A percentile compares a stretch with the other conserved stretches of the same genome.
phyloP scores from a whole-genome alignment of 2,329 filamentous ascomycete genomes.

The Fusarium sp. region DNA sequence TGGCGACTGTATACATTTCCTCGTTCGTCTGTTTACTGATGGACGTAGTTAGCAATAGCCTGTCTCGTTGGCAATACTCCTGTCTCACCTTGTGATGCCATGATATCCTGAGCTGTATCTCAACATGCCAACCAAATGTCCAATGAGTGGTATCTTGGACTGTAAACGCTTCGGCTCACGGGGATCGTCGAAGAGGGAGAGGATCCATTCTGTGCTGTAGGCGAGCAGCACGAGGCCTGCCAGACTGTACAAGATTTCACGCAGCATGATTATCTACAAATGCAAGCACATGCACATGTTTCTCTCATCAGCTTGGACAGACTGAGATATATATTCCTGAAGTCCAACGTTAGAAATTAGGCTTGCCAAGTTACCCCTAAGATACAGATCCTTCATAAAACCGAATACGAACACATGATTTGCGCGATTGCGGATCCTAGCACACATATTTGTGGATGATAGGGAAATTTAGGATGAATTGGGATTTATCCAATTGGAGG shows the following conservation, averaged over 20 bases:
- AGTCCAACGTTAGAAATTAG: too few species aligned
- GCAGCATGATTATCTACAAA: slow-evolving; percentile 25
- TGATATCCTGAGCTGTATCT: slow-evolving; percentile 31
- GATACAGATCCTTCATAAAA: too few species aligned
- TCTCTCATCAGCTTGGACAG: too few species aligned
- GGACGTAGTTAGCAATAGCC: neutral
- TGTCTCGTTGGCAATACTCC: rapidly evolving
- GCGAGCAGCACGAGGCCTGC: slow-evolving; percentile 25
- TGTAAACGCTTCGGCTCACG: slow-evolving; percentile 31
- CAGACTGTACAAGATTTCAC: slow-evolving; percentile 22
- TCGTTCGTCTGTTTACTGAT: slow-evolving; percentile 22
- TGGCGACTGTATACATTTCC: slow-evolving; percentile 46
- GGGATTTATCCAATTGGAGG: too few species aligned
- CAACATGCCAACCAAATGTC: slow-evolving; percentile 35
- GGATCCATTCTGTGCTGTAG: slow-evolving; percentile 30
- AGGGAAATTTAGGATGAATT: too few species aligned
- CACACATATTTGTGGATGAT: too few species aligned
- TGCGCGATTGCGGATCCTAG: too few species aligned
- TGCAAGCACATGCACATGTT: too few species aligned
- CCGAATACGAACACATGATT: too few species aligned
- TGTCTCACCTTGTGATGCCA: slow-evolving; percentile 22
- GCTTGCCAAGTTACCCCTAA: too few species aligned
- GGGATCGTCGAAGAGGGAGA: slow-evolving; percentile 35
- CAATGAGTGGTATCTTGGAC: slow-evolving; percentile 32
- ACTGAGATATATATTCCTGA: too few species aligned